These are phyloP conservation scores for Talaromyces ruber DNA, from an alignment of 495 filamentous ascomycete species.

Conservation along the genomic window DNA sequence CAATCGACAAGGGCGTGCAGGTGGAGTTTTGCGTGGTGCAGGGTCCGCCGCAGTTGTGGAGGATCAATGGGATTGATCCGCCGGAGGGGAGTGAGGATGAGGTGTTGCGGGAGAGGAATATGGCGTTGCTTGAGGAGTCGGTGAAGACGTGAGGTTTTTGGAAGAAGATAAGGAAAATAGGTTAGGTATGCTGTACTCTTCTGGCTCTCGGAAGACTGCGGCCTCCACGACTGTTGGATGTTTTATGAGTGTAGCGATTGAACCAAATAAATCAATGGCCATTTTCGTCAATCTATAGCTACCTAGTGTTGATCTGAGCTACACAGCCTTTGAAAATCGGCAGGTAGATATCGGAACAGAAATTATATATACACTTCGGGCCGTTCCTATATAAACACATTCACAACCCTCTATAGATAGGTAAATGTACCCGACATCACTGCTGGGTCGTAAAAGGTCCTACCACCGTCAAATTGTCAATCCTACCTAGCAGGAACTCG, in stretches of 20 bases:
- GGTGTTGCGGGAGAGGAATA: background rate
- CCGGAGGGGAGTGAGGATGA: conserved; percentile 7
- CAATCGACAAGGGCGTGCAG: conserved; percentile 8
- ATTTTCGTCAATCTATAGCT: no score
- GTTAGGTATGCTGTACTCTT: no score
- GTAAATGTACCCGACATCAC: no score
- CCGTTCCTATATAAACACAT: background rate
- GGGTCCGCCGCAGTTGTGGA: conserved; percentile 12
- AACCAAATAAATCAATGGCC: no score
- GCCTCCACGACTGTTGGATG: no score
- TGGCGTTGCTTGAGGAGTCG: background rate
- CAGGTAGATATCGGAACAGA: background rate
- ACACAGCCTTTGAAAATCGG: background rate
- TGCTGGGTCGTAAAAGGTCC: conserved; percentile 24
- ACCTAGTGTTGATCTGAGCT: no score
- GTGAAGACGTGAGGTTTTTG: background rate
- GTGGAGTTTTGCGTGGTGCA: conserved; percentile 12
- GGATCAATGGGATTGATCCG: conserved; percentile 12
- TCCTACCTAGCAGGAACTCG: conserved; percentile 58
- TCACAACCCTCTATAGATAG: no score
- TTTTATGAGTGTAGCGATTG: no score
- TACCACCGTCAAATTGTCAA: conserved; percentile 30
- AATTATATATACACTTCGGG: background rate
- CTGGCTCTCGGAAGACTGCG: no score
- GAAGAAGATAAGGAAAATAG: no score